phyloP scores from a whole-genome alignment of 2,329 filamentous ascomycete species.

The Fusarium armeniacum region DNA sequence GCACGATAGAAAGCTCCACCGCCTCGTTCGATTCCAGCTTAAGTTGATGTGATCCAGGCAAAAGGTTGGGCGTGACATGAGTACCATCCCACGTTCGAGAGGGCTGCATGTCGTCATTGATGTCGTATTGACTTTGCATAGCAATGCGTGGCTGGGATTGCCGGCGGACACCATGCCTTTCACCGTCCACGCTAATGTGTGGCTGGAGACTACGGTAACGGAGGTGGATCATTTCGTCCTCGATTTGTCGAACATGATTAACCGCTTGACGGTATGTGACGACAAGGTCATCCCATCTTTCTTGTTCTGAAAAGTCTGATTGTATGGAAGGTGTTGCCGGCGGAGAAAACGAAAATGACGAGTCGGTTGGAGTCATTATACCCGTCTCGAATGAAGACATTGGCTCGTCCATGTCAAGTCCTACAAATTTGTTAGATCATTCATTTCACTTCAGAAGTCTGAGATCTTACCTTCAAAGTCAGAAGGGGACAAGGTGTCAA shows the following conservation, averaged over 20 bases:
- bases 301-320: background rate
- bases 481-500: background rate
- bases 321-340: background rate
- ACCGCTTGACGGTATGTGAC: background rate
- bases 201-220: background rate
- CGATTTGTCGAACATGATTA: constrained; percentile 1
- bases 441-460: accelerated
- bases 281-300: background rate
- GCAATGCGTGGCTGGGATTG: accelerated
- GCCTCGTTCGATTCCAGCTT: background rate
- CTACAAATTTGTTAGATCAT: background rate
- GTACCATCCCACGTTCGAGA: background rate
- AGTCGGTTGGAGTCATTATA: background rate
- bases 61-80: background rate
- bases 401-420: background rate
- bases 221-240: constrained; percentile 4
- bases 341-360: background rate
- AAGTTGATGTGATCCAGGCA: background rate
- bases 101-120: no score
- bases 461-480: background rate
- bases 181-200: background rate
- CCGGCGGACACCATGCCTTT: accelerated
- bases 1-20: constrained; percentile 1
- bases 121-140: background rate
- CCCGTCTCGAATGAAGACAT: background rate